phyloP scores from a whole-genome alignment of 2,329 filamentous ascomycete species.

The Catunica adiposa region DNA sequence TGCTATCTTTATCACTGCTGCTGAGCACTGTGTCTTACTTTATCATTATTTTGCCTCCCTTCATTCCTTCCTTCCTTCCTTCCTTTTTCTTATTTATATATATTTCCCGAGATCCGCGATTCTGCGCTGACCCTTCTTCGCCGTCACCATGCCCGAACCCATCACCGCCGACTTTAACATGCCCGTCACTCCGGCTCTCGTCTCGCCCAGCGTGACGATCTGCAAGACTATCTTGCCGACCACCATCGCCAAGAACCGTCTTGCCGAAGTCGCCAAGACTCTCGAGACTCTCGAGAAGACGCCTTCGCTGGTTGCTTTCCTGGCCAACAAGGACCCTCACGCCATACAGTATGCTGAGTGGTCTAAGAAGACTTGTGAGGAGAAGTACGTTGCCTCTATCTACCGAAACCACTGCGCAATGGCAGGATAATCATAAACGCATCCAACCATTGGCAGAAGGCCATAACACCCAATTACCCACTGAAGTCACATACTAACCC shows the following conservation, averaged over 20 bases:
- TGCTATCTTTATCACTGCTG: background rate
- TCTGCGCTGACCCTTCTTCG: background rate
- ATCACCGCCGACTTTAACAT: background rate
- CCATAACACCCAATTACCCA: background rate
- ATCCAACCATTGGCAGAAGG: no score
- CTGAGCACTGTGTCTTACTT: background rate
- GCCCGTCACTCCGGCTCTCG: background rate
- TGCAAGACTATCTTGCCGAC: constrained; percentile 91
- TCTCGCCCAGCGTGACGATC: constrained; percentile 20
- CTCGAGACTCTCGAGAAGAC: constrained; percentile 53
- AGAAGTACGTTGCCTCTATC: constrained; percentile 55
- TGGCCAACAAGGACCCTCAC: constrained; percentile 81
- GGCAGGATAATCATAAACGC: no score
- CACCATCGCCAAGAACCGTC: constrained; percentile 66
- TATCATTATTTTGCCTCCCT: background rate
- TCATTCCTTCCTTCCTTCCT: background rate
- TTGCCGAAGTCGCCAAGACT: constrained; percentile 61
- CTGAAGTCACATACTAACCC: background rate
- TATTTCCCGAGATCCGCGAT: no score
- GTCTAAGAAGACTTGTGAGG: constrained; percentile 89
- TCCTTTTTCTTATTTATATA: background rate
- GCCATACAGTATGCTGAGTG: constrained; percentile 90
- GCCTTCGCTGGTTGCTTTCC: constrained; percentile 75
- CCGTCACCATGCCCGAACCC: constrained; percentile 9
- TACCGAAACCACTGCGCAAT: background rate